These are phyloP conservation scores for Boletus barrowsii DNA, from an alignment of 768 basidiomycete genomes.

Conservation along the genomic window DNA sequence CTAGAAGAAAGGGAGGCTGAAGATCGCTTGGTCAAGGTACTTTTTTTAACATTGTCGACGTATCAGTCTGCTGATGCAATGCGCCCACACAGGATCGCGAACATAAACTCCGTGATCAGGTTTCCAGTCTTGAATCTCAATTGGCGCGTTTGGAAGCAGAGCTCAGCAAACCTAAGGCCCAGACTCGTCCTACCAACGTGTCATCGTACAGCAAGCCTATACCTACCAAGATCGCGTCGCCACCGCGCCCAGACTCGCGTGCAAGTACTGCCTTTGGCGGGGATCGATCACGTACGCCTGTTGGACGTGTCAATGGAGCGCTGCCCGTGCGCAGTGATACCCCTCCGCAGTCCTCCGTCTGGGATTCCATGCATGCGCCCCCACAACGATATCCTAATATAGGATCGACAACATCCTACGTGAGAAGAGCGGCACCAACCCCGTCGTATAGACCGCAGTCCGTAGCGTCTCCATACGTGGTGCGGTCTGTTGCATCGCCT, in stretches of 20 bases:
- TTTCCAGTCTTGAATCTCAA: slow-evolving; percentile 59
- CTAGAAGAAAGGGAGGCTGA: slow-evolving; percentile 76
- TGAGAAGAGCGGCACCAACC: slow-evolving; percentile 19
- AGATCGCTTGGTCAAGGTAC: slow-evolving; percentile 64
- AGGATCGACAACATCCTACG: slow-evolving; percentile 12
- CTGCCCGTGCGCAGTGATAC: slow-evolving; percentile 39
- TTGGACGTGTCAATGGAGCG: slow-evolving; percentile 35
- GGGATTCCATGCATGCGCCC: slow-evolving; percentile 70
- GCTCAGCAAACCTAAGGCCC: slow-evolving; percentile 45
- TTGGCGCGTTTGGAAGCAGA: slow-evolving; percentile 56
- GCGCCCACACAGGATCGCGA: slow-evolving; percentile 58
- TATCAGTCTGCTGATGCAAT: slow-evolving; percentile 2
- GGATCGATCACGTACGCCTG: slow-evolving; percentile 52
- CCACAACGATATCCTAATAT: slow-evolving; percentile 22
- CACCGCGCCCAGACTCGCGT: slow-evolving; percentile 72
- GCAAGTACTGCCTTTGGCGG: slow-evolving; percentile 58
- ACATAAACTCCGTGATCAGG: slow-evolving; percentile 63
- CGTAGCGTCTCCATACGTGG: slow-evolving; percentile 47
- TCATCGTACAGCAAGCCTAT: slow-evolving; percentile 41
- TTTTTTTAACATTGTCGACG: slow-evolving; percentile 1
- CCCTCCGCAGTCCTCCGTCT: slow-evolving; percentile 57
- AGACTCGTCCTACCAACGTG: slow-evolving; percentile 27
- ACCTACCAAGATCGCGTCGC: slow-evolving; percentile 35
- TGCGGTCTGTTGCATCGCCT: slow-evolving; percentile 54
- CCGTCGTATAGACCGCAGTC: slow-evolving; percentile 35